Base-by-base conservation (phyloP, 805 yeast species). In the Candida tibetensis region DNA sequence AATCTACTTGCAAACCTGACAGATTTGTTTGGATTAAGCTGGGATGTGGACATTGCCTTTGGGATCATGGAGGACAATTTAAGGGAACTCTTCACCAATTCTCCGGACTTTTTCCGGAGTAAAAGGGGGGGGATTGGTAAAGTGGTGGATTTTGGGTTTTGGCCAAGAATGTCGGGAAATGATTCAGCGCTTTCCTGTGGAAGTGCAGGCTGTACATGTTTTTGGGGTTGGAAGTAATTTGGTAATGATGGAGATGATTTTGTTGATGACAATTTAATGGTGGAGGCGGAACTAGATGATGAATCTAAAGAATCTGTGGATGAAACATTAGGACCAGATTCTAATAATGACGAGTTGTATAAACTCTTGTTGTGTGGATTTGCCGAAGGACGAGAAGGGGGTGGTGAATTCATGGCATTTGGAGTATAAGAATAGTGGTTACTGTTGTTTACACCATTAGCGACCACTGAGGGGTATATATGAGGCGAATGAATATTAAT, bases 1-100 rank as follows among this genome's bases (percentile, higher is more conserved):
- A 82, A 62, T 34, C 76, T 65, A 4, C 74, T 56, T 1, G 87
- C 85, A 57, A 82, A 82, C 37, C 86, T 64, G 29, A 82, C 89
- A 5, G 77, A 74, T 54, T 80, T 81, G 9, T 42, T 41, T 4
- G 32, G 15, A 8, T 46, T 35, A 17, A 61, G 42, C 30, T 41
- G 52, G n/a, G 66, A 55, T 3, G 64, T 49, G 12, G 65, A 56
- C 37, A 52, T 44, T 31, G 58, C 53, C 25, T 55, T 46, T 12
- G 47, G 47, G 16, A 53, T 37, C 12, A 58, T 40, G 5, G 46
- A 28, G 5, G 55, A 44, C 18, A 56, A 45, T 34, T 56, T 56
- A 29, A 56, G 47, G 16, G 58, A 52, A 45, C 48, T 49, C 46
- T 56, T 56, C 29, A 47, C 57, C 28, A 56, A 33, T 32, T 56